These are phyloP conservation scores for Mucor velutinosus DNA, from an alignment of 371 early-diverging fungal species.

Conservation along the genomic window DNA sequence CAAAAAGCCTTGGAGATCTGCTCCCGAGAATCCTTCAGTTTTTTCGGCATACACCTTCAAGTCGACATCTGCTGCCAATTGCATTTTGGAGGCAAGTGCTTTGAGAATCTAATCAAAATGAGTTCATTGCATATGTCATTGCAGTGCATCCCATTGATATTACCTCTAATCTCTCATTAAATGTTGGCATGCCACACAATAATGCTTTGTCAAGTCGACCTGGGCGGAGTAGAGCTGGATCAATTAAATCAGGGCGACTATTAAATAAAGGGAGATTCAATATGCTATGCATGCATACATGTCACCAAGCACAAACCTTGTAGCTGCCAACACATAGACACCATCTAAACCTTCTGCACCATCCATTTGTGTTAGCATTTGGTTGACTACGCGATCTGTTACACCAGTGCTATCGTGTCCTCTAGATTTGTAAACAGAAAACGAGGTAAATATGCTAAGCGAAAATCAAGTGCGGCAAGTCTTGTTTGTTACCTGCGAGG, in stretches of 20 bases:
- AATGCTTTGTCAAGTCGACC: slow-evolving; percentile 98
- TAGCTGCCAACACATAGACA: slow-evolving; percentile 94
- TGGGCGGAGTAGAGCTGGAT: slow-evolving; percentile 96
- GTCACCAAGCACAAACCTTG: slow-evolving; percentile 59
- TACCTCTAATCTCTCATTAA: slow-evolving; percentile 71
- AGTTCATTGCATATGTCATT: not conserved
- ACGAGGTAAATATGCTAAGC: not conserved
- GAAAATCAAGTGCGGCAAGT: not conserved
- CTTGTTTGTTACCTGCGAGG: slow-evolving; percentile 62
- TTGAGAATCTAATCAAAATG: slow-evolving; percentile 49
- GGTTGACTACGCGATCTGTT: slow-evolving; percentile 95
- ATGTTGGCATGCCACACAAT: slow-evolving; percentile 82
- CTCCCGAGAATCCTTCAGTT: slow-evolving; percentile 85
- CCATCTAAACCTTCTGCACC: slow-evolving; percentile 92
- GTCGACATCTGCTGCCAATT: slow-evolving; percentile 60
- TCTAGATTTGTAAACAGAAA: slow-evolving; percentile 36
- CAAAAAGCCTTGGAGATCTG: slow-evolving; percentile 92
- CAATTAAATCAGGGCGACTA: slow-evolving; percentile 99
- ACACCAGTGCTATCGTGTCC: slow-evolving; percentile 93
- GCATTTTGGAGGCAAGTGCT: slow-evolving; percentile 69
- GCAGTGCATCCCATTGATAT: not conserved
- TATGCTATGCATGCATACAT: slow-evolving; percentile 7
- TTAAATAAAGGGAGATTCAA: not conserved
- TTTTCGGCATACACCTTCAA: slow-evolving; percentile 61
- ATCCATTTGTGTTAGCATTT: slow-evolving; percentile 95